Evolutionary conservation across 768 basidiomycete species (phyloP).

Genomic region (Rhizopogon salebrosus): DNA sequence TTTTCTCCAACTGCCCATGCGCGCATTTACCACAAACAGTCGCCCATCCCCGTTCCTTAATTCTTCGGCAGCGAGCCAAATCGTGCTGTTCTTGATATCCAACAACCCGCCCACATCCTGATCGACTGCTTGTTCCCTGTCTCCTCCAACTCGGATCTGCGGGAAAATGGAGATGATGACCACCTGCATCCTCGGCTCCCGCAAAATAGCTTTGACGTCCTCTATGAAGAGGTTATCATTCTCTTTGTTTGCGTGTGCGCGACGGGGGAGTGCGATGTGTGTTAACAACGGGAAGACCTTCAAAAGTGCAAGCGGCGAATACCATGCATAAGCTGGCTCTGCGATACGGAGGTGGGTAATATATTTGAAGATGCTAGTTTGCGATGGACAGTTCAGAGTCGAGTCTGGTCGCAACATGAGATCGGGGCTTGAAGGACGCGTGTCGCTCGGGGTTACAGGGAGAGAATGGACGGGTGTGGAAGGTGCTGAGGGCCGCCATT

Average conservation of each 20-base stretch:
- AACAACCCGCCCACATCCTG: not conserved
- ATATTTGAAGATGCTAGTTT: not conserved
- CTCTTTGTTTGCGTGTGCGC: conserved; percentile 34
- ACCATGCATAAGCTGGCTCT: conserved; percentile 12
- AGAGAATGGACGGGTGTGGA: conserved; percentile 1
- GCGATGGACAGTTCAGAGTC: not conserved
- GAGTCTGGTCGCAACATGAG: not conserved
- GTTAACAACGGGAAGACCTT: conserved; percentile 29
- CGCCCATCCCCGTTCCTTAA: conserved; percentile 9
- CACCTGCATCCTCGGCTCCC: conserved; percentile 25
- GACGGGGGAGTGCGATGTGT: conserved; percentile 36
- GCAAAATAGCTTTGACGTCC: conserved; percentile 27
- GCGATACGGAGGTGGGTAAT: conserved; percentile 13
- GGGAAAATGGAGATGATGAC: conserved; percentile 32
- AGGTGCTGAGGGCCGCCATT: conserved; percentile 12
- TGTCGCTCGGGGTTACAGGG: conserved; percentile 1
- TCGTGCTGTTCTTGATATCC: conserved; percentile 3
- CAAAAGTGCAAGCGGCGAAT: conserved; percentile 10
- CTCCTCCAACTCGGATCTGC: conserved; percentile 6
- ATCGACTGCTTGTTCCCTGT: not conserved
- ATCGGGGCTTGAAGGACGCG: conserved; percentile 24
- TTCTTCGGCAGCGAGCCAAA: conserved; percentile 9
- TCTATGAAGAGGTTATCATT: conserved; percentile 35
- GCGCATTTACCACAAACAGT: conserved; percentile 8
- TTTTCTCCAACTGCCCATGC: conserved; percentile 3